phyloP scores from a whole-genome alignment of 257 asterid species.

The Eucommia ulmoides region DNA sequence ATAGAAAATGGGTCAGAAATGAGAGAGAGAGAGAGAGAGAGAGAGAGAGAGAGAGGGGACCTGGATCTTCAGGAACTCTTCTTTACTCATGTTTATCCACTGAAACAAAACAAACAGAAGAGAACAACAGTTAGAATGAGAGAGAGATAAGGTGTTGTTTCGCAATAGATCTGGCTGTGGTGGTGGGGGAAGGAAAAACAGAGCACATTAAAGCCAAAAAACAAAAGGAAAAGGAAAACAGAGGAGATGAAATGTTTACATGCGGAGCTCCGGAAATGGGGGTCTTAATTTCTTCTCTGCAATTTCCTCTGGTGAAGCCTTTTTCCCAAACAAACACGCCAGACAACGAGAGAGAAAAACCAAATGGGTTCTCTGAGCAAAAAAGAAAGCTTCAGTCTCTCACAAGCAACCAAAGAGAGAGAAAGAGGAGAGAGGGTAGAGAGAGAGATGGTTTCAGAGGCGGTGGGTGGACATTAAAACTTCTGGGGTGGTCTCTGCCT shows the following conservation, averaged over 20 bases:
- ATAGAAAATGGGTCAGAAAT: too few species aligned
- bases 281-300: neutral
- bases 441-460: slow-evolving; percentile 14
- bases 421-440: neutral
- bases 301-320: neutral
- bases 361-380: neutral
- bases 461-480: slow-evolving; percentile 49
- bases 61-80: slow-evolving; percentile 3
- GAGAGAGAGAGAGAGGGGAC: slow-evolving; percentile 5
- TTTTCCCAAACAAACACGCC: neutral
- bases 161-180: slow-evolving; percentile 2
- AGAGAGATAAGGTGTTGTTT: neutral
- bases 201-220: neutral
- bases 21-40: slow-evolving; percentile 20
- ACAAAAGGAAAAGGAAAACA: neutral
- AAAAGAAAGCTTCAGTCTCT: slow-evolving; percentile 12
- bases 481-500: slow-evolving; percentile 22
- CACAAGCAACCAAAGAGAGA: slow-evolving; percentile 10
- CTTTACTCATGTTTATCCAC: neutral
- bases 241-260: neutral
- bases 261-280: neutral
- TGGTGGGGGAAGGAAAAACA: slow-evolving; percentile 4
- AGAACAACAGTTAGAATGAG: neutral
- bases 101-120: neutral
- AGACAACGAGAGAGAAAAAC: neutral